Evolutionary conservation across 164 flowering plant species (phyloP), one percentile per base, ranked within the genome.

Genomic region (Kalanchoe fedtschenkoi): DNA sequence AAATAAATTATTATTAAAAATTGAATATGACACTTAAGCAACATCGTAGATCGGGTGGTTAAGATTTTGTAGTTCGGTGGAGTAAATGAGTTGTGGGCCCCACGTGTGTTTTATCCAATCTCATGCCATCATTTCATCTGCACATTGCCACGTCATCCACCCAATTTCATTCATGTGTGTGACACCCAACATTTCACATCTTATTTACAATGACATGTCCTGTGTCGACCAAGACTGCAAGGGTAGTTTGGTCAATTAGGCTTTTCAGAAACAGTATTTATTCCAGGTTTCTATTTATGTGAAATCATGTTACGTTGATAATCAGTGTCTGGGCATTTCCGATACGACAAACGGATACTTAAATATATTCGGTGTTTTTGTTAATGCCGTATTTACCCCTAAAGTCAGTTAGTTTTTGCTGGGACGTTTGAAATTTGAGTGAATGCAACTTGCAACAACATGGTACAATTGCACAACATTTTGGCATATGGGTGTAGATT

Each of bases 401-500:
- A 17, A 51, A 26, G 32, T 13, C 13, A 6, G 32, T 30, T 26
- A 24, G 24, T 51, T 6, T 51, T 0, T 26, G 9, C 11, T 21
- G 16, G 16, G n/a, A n/a, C n/a, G n/a, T n/a, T n/a, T n/a, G n/a
- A n/a, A n/a, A n/a, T n/a, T n/a, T n/a, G n/a, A n/a, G n/a, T n/a
- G n/a, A n/a, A n/a, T n/a, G n/a, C n/a, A n/a, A n/a, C n/a, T n/a
- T 37, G 13, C 39, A 37, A 4, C 14, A 37, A 37, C 39, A 37
- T 37, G 39, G 11, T 37, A 9, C 0, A 51, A 32, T 26, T 29
- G 56, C 56, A 51, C 32, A 24, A 26, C 30, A 51, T 26, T 47
- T 51, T 51, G 56, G 56, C 56, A 24, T 51, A 51, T 51, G 56
- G 56, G n/a, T 51, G 56, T 51, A 32, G 15, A 24, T 22, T 51